Percentiles rank a stretch among this genome's conserved stretches.
Evolutionary conservation across 1,284 basidiomycete genomes (phyloP).

Genomic region (Ganoderma multipileum): DNA sequence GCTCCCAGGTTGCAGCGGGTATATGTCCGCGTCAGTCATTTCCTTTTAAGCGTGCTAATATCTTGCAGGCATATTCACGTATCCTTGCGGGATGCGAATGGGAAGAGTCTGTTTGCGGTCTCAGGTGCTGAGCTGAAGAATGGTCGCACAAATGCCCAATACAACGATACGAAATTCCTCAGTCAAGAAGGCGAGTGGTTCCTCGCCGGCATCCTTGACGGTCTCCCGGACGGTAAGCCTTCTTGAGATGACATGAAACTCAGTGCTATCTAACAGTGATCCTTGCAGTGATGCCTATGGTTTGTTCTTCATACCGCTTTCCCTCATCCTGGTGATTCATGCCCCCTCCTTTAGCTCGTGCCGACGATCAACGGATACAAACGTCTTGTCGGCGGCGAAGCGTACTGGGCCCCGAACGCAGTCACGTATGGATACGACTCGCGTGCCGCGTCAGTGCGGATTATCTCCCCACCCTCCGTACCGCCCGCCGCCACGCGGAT

Average conservation of each 20-base stretch:
- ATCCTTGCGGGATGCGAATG: conserved; percentile 75
- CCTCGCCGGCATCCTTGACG: conserved; percentile 89
- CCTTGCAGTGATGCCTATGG: conserved; percentile 39
- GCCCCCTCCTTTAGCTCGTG: conserved; percentile 64
- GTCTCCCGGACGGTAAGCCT: conserved; percentile 82
- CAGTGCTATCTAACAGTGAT: conserved; percentile 58
- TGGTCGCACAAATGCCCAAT: conserved; percentile 74
- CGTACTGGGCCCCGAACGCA: conserved; percentile 95
- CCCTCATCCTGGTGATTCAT: neutral
- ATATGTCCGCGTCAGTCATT: conserved; percentile 32
- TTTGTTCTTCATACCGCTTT: conserved; percentile 14
- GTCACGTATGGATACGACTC: conserved; percentile 96
- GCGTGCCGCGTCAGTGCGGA: conserved; percentile 88
- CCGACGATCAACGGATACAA: conserved; percentile 99
- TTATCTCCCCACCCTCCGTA: conserved; percentile 90
- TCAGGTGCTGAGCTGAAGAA: conserved; percentile 62
- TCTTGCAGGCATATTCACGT: conserved; percentile 86
- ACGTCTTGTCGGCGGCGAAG: conserved; percentile 92
- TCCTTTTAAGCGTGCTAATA: neutral
- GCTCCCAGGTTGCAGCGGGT: conserved; percentile 94
- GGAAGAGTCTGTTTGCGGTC: conserved; percentile 84
- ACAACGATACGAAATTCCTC: conserved; percentile 84
- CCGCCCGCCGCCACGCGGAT: conserved; percentile 84
- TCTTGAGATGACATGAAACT: neutral
- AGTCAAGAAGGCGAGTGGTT: conserved; percentile 91